These are phyloP conservation scores for Rhodamnia rubescens DNA, from an alignment of 345 rosid genomes.

Conservation along the genomic window DNA sequence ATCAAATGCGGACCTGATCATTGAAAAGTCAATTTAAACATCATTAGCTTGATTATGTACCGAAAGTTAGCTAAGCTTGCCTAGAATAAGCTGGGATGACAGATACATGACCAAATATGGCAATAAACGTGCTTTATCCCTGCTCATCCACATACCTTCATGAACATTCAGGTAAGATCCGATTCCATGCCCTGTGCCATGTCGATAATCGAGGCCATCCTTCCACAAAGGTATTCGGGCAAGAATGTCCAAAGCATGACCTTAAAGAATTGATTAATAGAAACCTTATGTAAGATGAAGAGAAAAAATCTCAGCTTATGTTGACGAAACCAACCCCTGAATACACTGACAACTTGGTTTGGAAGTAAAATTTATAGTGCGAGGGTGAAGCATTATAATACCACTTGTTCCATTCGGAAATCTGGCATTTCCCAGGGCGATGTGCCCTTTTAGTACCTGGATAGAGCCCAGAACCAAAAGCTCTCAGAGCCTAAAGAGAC, in stretches of 20 bases:
- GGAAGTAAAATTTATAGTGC: background rate
- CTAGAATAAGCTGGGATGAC: background rate
- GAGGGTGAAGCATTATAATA: constrained; percentile 10
- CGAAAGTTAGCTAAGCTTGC: background rate
- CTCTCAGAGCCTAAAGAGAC: background rate
- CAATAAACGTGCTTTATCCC: background rate
- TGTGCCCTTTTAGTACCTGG: constrained; percentile 94
- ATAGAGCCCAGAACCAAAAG: background rate
- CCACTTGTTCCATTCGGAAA: constrained; percentile 93
- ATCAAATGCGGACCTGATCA: constrained; percentile 87
- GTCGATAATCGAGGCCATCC: constrained; percentile 90
- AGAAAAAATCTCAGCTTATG: background rate
- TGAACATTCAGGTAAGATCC: constrained; percentile 94
- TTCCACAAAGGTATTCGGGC: constrained; percentile 89
- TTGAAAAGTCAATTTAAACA: background rate
- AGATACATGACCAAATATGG: background rate
- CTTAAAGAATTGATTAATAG: constrained; percentile 18
- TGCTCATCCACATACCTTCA: constrained; percentile 54
- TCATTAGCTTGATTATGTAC: background rate
- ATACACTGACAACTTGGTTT: background rate
- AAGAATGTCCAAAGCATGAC: constrained; percentile 84
- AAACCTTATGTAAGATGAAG: background rate
- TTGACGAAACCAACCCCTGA: background rate
- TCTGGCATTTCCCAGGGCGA: constrained; percentile 69
- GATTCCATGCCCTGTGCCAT: constrained; percentile 98